Evolutionary conservation across 345 rosid species (phyloP), one percentile per base, ranked within the genome.

Genomic region (Populus davidiana): DNA sequence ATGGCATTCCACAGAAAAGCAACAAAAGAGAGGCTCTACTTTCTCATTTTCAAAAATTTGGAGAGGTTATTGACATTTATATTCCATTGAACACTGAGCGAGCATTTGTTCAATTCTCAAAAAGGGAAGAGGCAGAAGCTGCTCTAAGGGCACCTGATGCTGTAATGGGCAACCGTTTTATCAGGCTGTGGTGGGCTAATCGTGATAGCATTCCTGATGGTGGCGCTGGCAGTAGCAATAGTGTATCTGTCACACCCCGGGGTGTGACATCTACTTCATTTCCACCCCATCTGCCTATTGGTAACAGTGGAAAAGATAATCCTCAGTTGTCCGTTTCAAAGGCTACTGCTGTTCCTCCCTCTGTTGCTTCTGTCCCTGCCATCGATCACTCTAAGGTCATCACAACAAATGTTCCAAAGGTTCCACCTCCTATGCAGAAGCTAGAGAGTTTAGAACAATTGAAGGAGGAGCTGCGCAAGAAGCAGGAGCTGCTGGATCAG

Each of bases 171-270:
- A 96, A 96, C 84, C 97, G 98, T 69, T 96, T 96, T 85, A 91
- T 96, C 85, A 96, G 90, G 85, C 88, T 96, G 70, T 91, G 93
- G 93, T 96, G 99, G 99, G 98, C 99, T 68, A 96, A 96, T 83
- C 91, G 98, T 52, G 99, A 96, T 86, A 92, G 85, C 80, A 83
- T 92, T 78, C 88, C 86, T 67, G 93, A 89, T 85, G 91, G 85
- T 79, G 89, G 87, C 65, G 47, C 79, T 61, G 81, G 86, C 73
- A 83, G 84, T 84, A 87, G 86, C 52, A 81, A 50, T 75, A 81
- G 86, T 67, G 67, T 74, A 75, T 82, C 86, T 61, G 54, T 77
- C 76, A 81, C 89, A 82, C 81, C 90, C 14, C 83, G 69, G 71
- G 86, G 84, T 77, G 77, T 70, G 77, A 59, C 84, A 71, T 78